These are phyloP conservation scores for Moesziomyces globuligerus DNA, from an alignment of 1,284 basidiomycete genomes.

Conservation along the genomic window DNA sequence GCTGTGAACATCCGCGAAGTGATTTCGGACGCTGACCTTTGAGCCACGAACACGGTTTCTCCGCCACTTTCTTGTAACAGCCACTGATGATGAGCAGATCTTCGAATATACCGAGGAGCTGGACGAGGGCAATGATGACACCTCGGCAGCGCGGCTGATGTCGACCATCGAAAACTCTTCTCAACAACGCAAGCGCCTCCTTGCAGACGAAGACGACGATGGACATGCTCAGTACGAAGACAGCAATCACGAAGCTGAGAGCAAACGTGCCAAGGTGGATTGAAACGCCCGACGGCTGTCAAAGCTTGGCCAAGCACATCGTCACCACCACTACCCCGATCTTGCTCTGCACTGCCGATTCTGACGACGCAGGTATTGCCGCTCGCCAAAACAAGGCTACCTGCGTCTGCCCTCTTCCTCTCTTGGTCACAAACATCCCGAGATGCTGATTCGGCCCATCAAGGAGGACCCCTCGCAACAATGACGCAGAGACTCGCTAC, in stretches of 20 bases:
- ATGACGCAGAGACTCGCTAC: too few relatives aligned
- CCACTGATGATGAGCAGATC: constrained; percentile 43
- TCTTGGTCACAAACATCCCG: too few relatives aligned
- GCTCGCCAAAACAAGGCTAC: too few relatives aligned
- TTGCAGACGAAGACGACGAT: constrained; percentile 24
- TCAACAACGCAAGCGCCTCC: constrained; percentile 31
- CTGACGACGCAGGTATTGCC: too few relatives aligned
- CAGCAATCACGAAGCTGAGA: constrained; percentile 30
- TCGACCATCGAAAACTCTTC: constrained; percentile 9
- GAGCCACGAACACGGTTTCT: too few relatives aligned
- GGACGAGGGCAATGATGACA: constrained; percentile 3
- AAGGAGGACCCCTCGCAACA: too few relatives aligned
- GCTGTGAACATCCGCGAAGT: too few relatives aligned
- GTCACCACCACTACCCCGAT: too few relatives aligned
- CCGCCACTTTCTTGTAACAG: constrained; percentile 4
- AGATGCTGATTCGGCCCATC: too few relatives aligned
- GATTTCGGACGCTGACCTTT: constrained; percentile 3
- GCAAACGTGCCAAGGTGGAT: constrained; percentile 42
- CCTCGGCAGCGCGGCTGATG: not conserved
- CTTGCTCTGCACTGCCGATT: too few relatives aligned
- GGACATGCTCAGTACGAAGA: constrained; percentile 22
- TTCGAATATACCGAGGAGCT: constrained; percentile 46
- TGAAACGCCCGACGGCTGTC: constrained; percentile 2
- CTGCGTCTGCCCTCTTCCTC: too few relatives aligned
- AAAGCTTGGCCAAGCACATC: too few relatives aligned